These are phyloP conservation scores for Quercus ilex DNA, from an alignment of 306 rosid genomes.

Conservation along the genomic window DNA sequence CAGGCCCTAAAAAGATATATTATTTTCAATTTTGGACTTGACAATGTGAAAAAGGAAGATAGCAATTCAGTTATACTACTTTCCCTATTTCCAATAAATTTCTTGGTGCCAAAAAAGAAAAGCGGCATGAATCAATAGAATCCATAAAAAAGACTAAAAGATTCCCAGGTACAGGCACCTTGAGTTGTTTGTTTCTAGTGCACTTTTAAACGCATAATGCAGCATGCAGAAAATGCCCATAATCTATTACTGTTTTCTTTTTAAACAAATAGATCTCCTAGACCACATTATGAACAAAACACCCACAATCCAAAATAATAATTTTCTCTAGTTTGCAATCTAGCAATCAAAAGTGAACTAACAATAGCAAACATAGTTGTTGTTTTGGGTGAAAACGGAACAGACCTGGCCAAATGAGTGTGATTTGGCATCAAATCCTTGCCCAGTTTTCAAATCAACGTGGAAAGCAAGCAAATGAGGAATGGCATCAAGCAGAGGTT, in stretches of 20 bases:
- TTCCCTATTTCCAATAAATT: neutral
- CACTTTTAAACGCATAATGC: too few species aligned
- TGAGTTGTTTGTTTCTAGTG: too few species aligned
- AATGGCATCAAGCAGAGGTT: slow-evolving; percentile 44
- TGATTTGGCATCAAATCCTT: slow-evolving; percentile 66
- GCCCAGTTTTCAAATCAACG: slow-evolving; percentile 71
- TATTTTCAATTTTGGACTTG: neutral
- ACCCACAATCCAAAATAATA: neutral
- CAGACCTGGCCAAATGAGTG: slow-evolving; percentile 43
- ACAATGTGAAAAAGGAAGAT: neutral
- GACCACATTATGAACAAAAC: too few species aligned
- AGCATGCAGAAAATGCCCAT: too few species aligned
- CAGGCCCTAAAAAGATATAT: too few species aligned
- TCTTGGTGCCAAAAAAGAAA: neutral
- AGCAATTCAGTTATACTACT: neutral
- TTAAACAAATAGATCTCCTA: too few species aligned
- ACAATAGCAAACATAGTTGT: neutral
- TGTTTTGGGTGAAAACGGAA: neutral
- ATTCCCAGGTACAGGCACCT: neutral
- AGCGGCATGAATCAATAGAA: too few species aligned
- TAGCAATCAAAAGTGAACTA: slow-evolving; percentile 13
- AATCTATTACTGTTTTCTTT: too few species aligned
- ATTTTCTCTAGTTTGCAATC: neutral
- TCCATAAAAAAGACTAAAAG: neutral
- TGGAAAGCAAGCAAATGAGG: slow-evolving; percentile 55